A percentile compares a stretch with the other conserved stretches of the same genome.
These are phyloP conservation scores for Spathaspora sp. DNA, from an alignment of 1,139 yeast species.

Conservation along the genomic window DNA sequence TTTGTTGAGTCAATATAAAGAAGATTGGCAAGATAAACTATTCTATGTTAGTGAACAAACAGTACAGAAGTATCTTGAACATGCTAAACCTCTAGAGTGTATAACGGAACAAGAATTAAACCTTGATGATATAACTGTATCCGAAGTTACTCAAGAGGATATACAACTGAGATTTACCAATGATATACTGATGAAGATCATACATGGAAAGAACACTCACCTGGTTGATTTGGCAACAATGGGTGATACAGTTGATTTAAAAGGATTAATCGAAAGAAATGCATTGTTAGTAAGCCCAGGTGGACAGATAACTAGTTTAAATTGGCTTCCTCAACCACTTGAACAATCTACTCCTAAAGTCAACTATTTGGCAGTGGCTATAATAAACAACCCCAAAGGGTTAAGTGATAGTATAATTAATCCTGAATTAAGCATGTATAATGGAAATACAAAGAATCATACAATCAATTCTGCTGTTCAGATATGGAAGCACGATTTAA, in stretches of 20 bases:
- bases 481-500: constrained; percentile 44
- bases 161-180: constrained; percentile 7
- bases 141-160: constrained; percentile 7
- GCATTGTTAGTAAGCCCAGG: constrained; percentile 55
- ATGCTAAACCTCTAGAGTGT: constrained; percentile 3
- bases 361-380: constrained; percentile 53
- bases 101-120: constrained; percentile 8
- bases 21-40: constrained; percentile 34
- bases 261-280: constrained; percentile 22
- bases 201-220: background rate
- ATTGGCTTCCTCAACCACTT: constrained; percentile 48
- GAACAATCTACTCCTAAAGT: constrained; percentile 9
- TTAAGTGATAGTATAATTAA: constrained; percentile 24
- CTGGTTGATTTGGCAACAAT: background rate
- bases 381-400: constrained; percentile 33
- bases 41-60: constrained; percentile 30
- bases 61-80: constrained; percentile 4
- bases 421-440: constrained; percentile 35
- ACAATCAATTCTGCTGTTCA: constrained; percentile 41
- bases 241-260: constrained; percentile 12
- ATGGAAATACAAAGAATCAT: constrained; percentile 7
- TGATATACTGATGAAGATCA: background rate
- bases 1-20: constrained; percentile 25
- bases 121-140: constrained; percentile 6
- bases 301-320: constrained; percentile 52